Base-by-base conservation (phyloP, 1,284 basidiomycete species). In the Tilletiopsis washingtonensis region DNA sequence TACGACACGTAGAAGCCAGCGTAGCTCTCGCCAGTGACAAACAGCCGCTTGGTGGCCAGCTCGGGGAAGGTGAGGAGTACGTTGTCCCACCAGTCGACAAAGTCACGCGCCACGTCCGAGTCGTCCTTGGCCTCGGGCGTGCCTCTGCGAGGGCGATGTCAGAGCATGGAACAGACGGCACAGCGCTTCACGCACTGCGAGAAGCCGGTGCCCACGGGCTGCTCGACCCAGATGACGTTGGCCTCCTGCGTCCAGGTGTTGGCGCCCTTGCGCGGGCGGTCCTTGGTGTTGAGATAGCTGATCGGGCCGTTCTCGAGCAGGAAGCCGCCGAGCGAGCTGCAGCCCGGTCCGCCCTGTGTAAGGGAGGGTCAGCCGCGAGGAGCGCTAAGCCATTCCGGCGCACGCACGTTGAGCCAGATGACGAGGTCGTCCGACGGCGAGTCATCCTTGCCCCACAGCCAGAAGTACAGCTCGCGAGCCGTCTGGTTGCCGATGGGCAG, bases 201-300 rank as follows among this genome's bases (percentile, higher is more conserved):
- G 29, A 34, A 34, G 29, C 29, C 29, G 9, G 45, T 47, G 7
- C 45, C 45, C n/a, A 47, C 29, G 23, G 45, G 45, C 34, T 47
- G 45, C 12, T 47, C 45, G 11, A 47, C 42, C 9, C 14, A 43
- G 42, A 48, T 9, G 17, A 42, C 12, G 38, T 48, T 41, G 4
- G 39, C 46, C 14, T 39, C 12, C 26, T 38, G 7, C 4, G 46
- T 48, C 46, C 38, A 48, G 6, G 38, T 19, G 25, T 20, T 17
- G 24, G 45, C 20, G 21, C 17, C 5, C 26, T 23, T 12, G 27
- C 20, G 19, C n/a, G 38, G 38, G 5, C 12, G 6, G 11, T 21
- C 19, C 12, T 12, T n/a, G 15, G 19, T 40, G 26, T 24, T 23
- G 9, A 6, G 9, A 67, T 80, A 81, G 17, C 20, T 5, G 17